phyloP scores from a whole-genome alignment of 2,329 filamentous ascomycete species.

The Clonostachys solani region DNA sequence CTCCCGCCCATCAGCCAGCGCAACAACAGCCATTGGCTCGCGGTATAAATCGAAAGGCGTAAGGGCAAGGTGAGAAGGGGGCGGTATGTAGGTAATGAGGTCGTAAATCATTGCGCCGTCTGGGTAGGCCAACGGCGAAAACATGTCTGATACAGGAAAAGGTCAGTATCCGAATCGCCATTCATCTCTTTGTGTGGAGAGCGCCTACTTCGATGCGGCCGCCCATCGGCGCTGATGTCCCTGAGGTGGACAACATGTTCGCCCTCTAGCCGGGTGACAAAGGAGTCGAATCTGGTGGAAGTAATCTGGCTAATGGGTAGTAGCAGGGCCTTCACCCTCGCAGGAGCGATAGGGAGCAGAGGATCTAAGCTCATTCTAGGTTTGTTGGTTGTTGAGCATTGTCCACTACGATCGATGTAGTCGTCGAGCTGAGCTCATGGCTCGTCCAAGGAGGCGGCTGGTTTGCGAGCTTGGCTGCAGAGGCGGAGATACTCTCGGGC shows the following conservation, averaged over 20 bases:
- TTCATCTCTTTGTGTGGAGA: neutral
- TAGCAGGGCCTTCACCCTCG: constrained; percentile 82
- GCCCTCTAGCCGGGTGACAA: constrained; percentile 71
- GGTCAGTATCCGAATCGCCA: neutral
- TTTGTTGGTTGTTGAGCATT: constrained; percentile 21
- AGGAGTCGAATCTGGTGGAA: constrained; percentile 72
- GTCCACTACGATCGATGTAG: neutral
- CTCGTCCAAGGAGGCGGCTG: too few species aligned
- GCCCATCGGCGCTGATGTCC: constrained; percentile 80
- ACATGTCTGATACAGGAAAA: constrained; percentile 63
- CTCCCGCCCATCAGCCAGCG: constrained; percentile 77
- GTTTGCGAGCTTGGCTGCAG: too few species aligned
- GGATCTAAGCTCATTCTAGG: constrained; percentile 81
- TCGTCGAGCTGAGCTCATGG: too few species aligned
- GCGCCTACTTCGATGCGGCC: constrained; percentile 77
- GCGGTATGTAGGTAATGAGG: constrained; percentile 73
- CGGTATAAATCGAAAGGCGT: constrained; percentile 89
- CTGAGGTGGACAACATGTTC: constrained; percentile 81
- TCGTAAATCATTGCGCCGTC: constrained; percentile 85
- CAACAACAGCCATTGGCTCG: constrained; percentile 79
- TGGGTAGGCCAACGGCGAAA: constrained; percentile 85
- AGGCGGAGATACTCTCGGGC: too few species aligned
- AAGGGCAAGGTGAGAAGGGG: constrained; percentile 73
- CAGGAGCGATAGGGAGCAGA: constrained; percentile 85
- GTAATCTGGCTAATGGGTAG: constrained; percentile 85